Evolutionary conservation across 257 asterid species (phyloP).

Genomic region (Echites panduratus): DNA sequence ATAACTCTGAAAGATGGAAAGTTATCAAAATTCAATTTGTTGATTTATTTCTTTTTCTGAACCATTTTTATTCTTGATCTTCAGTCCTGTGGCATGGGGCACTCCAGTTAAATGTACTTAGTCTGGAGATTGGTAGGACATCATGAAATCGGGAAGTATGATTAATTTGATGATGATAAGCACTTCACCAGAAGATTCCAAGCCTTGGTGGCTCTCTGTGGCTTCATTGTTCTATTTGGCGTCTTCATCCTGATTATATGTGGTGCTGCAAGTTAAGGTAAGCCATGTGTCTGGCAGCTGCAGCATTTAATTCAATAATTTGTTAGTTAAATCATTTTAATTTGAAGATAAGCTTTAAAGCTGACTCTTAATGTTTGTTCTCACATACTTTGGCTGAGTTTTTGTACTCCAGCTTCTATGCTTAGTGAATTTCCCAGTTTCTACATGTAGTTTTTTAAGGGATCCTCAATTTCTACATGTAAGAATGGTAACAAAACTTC

Average conservation of each 20-base stretch:
- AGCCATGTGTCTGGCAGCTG: background rate
- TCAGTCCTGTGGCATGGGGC: no score
- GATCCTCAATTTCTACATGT: background rate
- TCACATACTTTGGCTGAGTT: background rate
- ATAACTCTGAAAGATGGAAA: no score
- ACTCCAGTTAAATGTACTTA: no score
- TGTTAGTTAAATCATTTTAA: background rate
- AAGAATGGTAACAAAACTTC: no score
- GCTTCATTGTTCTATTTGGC: slow-evolving; percentile 61
- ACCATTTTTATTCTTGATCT: no score
- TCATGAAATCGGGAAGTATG: slow-evolving; percentile 85
- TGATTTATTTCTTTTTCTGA: no score
- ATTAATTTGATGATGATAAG: slow-evolving; percentile 63
- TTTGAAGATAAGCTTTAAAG: background rate
- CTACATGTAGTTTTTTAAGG: background rate
- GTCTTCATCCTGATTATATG: slow-evolving; percentile 85
- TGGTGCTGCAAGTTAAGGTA: slow-evolving; percentile 92
- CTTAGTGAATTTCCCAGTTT: background rate
- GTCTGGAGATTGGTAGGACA: no score
- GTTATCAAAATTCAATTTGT: no score
- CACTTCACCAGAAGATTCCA: slow-evolving; percentile 60
- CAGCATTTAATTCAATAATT: background rate
- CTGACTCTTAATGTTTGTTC: background rate
- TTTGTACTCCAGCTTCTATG: background rate
- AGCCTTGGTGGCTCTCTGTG: slow-evolving; percentile 58